Evolutionary conservation across 345 rosid species (phyloP).

Genomic region (Boechera retrofracta): DNA sequence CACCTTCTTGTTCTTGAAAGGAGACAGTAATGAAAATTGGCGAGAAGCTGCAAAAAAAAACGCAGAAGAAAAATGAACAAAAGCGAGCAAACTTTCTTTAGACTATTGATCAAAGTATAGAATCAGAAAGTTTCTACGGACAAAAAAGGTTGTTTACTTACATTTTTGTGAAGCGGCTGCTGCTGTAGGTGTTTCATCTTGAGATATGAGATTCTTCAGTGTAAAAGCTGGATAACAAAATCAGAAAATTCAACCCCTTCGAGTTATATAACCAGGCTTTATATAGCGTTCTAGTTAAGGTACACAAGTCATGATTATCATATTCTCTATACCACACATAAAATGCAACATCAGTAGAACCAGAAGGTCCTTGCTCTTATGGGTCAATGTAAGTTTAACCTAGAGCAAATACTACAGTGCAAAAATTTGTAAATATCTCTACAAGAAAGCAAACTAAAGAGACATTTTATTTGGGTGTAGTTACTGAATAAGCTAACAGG

Average conservation of each 20-base stretch:
- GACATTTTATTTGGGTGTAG: slow-evolving; percentile 1
- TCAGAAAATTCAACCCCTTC: slow-evolving; percentile 7
- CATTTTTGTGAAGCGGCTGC: slow-evolving; percentile 65
- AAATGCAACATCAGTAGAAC: neutral
- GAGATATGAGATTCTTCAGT: slow-evolving; percentile 88
- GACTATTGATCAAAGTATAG: slow-evolving; percentile 12
- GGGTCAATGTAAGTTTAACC: slow-evolving; percentile 7
- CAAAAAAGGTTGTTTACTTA: slow-evolving; percentile 44
- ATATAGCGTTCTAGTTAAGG: neutral
- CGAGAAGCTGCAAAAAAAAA: slow-evolving; percentile 68
- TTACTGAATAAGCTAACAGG: neutral
- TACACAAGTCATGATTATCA: neutral
- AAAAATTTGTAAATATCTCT: neutral
- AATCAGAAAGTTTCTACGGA: neutral
- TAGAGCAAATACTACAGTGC: neutral
- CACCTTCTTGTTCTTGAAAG: slow-evolving; percentile 76
- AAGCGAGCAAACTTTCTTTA: slow-evolving; percentile 1
- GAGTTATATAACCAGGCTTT: neutral
- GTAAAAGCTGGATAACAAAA: slow-evolving; percentile 63
- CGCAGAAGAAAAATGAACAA: slow-evolving; percentile 13
- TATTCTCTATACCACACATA: slow-evolving; percentile 1
- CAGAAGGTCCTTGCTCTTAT: slow-evolving; percentile 7
- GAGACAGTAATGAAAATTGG: slow-evolving; percentile 71
- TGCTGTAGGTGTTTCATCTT: slow-evolving; percentile 73
- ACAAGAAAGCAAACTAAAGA: slow-evolving; percentile 2